Evolutionary conservation across 2,329 filamentous ascomycete genomes (phyloP).

Genomic region (Claviceps purpurea): DNA sequence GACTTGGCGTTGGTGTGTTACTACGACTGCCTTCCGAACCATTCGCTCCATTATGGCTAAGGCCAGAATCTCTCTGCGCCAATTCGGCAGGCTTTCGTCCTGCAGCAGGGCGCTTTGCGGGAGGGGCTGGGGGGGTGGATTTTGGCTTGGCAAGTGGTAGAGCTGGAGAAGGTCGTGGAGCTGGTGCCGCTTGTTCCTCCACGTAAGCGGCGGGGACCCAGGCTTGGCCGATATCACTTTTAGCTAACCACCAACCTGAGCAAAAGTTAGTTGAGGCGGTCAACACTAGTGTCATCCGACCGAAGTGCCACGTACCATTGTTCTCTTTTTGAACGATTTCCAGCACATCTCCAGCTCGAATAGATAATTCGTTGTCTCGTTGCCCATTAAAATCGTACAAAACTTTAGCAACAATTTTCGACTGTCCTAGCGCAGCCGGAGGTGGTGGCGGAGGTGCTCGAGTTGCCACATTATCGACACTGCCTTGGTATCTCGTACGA

Average conservation of each 20-base stretch:
- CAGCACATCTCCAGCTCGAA: conserved; percentile 68
- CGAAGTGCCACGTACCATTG: conserved; percentile 54
- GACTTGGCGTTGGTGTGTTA: conserved; percentile 56
- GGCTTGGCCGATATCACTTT: conserved; percentile 58
- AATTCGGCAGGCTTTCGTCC: conserved; percentile 57
- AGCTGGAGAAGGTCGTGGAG: conserved; percentile 51
- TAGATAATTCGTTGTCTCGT: conserved; percentile 70
- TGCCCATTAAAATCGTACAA: conserved; percentile 86
- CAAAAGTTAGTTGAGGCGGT: conserved; percentile 12
- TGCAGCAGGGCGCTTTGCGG: conserved; percentile 63
- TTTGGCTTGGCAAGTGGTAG: conserved; percentile 46
- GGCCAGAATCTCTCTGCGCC: conserved; percentile 58
- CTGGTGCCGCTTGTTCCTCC: conserved; percentile 61
- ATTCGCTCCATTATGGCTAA: conserved; percentile 45
- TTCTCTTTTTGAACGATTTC: conserved; percentile 88
- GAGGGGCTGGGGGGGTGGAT: conserved; percentile 62
- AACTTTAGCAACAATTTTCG: conserved; percentile 75
- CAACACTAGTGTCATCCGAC: not conserved
- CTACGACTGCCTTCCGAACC: conserved; percentile 50
- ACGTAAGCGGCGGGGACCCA: conserved; percentile 94
- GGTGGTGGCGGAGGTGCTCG: conserved; percentile 53
- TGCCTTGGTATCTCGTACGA: conserved; percentile 43
- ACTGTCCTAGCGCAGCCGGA: conserved; percentile 41
- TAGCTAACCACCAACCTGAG: conserved; percentile 93
- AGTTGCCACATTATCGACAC: conserved; percentile 33